Percentiles rank a stretch among this genome's conserved stretches.
Conservation (phyloP, 2,329 filamentous ascomycete genomes). For the Helicocarpus griseus region DNA sequence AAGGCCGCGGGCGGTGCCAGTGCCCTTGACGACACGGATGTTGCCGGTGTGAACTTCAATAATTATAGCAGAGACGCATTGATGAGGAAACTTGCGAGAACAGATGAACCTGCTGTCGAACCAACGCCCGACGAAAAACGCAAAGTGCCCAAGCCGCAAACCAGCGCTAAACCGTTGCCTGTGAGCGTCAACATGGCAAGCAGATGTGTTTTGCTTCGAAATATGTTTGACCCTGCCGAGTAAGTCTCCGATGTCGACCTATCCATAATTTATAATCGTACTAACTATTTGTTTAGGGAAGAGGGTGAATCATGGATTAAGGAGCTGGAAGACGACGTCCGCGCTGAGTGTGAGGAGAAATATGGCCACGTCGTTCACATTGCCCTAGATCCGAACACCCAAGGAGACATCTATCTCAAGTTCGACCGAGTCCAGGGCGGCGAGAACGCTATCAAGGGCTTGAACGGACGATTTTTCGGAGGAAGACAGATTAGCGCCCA, state of each 20-base stretch:
- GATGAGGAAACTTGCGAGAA: constrained; percentile 96
- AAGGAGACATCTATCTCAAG: constrained; percentile 96
- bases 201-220: constrained; percentile 85
- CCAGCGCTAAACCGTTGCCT: constrained; percentile 66
- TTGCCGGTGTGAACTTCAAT: constrained; percentile 98
- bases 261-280: constrained; percentile 4
- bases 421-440: constrained; percentile 93
- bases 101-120: constrained; percentile 65
- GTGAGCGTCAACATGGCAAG: constrained; percentile 87
- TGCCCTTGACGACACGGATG: constrained; percentile 93
- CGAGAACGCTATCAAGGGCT: constrained; percentile 93
- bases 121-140: constrained; percentile 53
- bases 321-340: constrained; percentile 88
- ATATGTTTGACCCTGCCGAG: constrained; percentile 90
- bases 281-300: constrained; percentile 52
- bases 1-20: constrained; percentile 82
- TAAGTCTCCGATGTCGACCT: constrained; percentile 45
- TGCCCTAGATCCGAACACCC: constrained; percentile 81
- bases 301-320: constrained; percentile 82
- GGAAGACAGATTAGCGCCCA: constrained; percentile 86
- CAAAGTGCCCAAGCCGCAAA: constrained; percentile 67
- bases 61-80: constrained; percentile 97
- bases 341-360: constrained; percentile 83
- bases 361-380: constrained; percentile 98
- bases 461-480: constrained; percentile 94